phyloP scores from a whole-genome alignment of 768 basidiomycete species.

The Termitomyces sp. region DNA sequence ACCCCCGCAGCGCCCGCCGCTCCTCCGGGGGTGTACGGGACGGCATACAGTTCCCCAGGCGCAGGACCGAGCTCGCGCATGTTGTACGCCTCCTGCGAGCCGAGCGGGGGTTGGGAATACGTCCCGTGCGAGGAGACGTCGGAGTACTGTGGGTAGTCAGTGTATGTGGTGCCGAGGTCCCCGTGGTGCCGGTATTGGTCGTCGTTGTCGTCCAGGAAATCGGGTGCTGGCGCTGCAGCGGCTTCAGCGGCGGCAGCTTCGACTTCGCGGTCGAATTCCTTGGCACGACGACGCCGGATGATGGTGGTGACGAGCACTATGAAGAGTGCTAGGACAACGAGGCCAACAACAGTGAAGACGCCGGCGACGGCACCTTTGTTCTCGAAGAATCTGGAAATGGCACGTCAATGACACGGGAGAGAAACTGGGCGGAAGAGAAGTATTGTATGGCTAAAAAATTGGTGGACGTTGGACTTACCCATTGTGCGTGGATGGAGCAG shows the following conservation, averaged over 20 bases:
- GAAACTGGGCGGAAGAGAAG: background rate
- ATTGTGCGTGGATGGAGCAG: constrained; percentile 2
- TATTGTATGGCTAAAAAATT: no score
- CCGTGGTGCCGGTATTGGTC: constrained; percentile 1
- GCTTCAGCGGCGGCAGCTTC: constrained; percentile 69
- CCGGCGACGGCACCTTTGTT: constrained; percentile 75
- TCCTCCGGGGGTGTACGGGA: constrained; percentile 15
- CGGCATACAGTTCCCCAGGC: constrained; percentile 32
- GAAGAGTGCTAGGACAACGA: constrained; percentile 49
- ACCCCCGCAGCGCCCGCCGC: constrained; percentile 38
- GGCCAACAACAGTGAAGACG: constrained; percentile 68
- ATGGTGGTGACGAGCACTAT: constrained; percentile 46
- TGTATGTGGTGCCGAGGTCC: background rate
- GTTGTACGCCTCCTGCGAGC: constrained; percentile 39
- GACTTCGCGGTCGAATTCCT: constrained; percentile 69
- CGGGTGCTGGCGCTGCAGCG: constrained; percentile 46
- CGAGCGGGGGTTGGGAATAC: constrained; percentile 44
- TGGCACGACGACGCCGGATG: constrained; percentile 61
- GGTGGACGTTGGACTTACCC: background rate
- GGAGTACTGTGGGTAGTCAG: constrained; percentile 10
- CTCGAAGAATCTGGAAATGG: constrained; percentile 32
- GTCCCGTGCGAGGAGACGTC: constrained; percentile 43
- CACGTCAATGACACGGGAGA: background rate
- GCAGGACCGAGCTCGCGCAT: constrained; percentile 32
- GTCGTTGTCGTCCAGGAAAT: constrained; percentile 55